phyloP scores from a whole-genome alignment of 2,329 filamentous ascomycete genomes.

The Aureobasidium sp. region DNA sequence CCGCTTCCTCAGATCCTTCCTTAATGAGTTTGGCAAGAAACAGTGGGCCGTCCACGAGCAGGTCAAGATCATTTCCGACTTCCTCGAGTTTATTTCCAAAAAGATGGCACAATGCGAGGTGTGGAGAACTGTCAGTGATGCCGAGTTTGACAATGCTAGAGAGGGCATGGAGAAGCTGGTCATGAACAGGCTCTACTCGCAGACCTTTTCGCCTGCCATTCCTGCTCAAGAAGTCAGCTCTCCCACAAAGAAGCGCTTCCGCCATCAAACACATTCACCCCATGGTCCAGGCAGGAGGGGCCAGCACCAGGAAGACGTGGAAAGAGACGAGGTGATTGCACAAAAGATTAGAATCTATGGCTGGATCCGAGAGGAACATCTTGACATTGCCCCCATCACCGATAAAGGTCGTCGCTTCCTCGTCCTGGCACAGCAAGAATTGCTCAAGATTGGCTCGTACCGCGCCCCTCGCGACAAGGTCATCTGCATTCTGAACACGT shows the following conservation, averaged over 20 bases:
- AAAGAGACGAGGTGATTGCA: conserved; percentile 87
- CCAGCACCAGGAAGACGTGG: conserved; percentile 96
- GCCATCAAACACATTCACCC: conserved; percentile 26
- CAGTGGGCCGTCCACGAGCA: conserved; percentile 99
- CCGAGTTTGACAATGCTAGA: conserved; percentile 94
- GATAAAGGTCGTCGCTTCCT: conserved; percentile 86
- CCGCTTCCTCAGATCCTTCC: conserved; percentile 87
- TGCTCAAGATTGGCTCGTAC: conserved; percentile 94
- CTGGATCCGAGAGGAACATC: conserved; percentile 86
- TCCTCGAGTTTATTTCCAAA: conserved; percentile 90
- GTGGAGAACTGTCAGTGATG: conserved; percentile 90
- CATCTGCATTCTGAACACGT: conserved; percentile 95
- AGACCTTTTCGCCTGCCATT: conserved; percentile 94
- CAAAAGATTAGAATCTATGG: conserved; percentile 97
- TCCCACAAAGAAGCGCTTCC: conserved; percentile 46
- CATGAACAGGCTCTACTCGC: conserved; percentile 92
- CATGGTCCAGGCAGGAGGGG: conserved; percentile 77
- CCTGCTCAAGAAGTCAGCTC: conserved; percentile 60
- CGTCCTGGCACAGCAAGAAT: conserved; percentile 81
- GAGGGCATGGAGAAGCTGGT: conserved; percentile 99
- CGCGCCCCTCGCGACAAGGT: conserved; percentile 97
- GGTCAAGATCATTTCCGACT: conserved; percentile 97
- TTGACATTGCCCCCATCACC: conserved; percentile 79
- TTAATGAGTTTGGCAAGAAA: conserved; percentile 90
- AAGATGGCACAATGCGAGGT: conserved; percentile 98